phyloP scores from a whole-genome alignment of 495 filamentous ascomycete species.

The Aspergillus avenaceus region DNA sequence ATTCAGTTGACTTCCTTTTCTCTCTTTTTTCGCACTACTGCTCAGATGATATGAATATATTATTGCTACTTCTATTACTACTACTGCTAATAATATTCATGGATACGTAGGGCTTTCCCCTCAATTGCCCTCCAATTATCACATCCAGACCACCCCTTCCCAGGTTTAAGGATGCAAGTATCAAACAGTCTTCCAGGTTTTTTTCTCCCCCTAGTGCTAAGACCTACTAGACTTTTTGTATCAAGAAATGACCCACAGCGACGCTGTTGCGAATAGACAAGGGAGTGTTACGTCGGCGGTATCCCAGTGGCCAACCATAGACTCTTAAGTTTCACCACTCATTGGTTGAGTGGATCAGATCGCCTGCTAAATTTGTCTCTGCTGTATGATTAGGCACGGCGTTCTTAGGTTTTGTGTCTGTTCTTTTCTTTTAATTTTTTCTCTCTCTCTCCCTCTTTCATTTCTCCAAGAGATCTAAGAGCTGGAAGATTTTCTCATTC shows the following conservation, averaged over 20 bases:
- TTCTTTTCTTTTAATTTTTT: background rate
- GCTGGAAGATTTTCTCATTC: too few relatives aligned
- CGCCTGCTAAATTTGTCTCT: slow-evolving; percentile 17
- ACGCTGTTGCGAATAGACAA: slow-evolving; percentile 19
- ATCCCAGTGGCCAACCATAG: slow-evolving; percentile 12
- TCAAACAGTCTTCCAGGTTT: background rate
- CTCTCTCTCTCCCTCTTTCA: background rate
- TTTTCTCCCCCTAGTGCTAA: background rate
- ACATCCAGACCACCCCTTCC: background rate
- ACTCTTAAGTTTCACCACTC: slow-evolving; percentile 9
- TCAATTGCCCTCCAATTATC: background rate
- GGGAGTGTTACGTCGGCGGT: slow-evolving; percentile 16
- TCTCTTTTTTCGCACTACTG: background rate
- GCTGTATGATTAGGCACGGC: background rate
- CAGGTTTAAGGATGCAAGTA: background rate
- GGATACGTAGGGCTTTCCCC: too few relatives aligned
- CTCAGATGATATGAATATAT: background rate
- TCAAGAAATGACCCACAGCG: background rate
- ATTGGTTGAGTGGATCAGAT: slow-evolving; percentile 2
- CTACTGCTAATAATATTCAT: background rate
- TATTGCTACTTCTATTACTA: background rate
- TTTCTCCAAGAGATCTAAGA: too few relatives aligned
- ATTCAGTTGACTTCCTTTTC: background rate
- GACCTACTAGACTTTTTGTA: background rate
- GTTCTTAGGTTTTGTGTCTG: background rate